These are phyloP conservation scores for Gryganskiella cystojenkinii DNA, from an alignment of 192 early-diverging fungal genomes.

Conservation along the genomic window DNA sequence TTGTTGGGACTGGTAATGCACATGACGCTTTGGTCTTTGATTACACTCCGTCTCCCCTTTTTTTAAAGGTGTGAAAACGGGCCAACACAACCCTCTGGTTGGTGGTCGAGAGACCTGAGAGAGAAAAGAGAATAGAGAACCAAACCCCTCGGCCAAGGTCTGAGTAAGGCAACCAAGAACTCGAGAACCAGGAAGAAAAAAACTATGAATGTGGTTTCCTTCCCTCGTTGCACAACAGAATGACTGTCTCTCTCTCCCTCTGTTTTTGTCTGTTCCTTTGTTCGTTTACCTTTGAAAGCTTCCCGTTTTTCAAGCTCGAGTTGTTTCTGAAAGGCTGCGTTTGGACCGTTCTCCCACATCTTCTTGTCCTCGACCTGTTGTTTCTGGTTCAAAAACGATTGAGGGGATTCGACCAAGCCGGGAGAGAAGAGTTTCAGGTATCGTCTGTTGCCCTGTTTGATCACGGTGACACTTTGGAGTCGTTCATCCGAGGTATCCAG, in stretches of 20 bases:
- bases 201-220: too few relatives aligned
- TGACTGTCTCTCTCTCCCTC: background rate
- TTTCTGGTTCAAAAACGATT: conserved; percentile 28
- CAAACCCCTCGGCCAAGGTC: too few relatives aligned
- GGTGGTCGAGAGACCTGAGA: too few relatives aligned
- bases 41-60: too few relatives aligned
- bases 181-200: too few relatives aligned
- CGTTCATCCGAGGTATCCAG: conserved; percentile 45
- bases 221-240: background rate
- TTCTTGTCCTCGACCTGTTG: conserved; percentile 35
- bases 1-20: too few relatives aligned
- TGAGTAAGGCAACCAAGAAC: too few relatives aligned
- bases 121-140: too few relatives aligned
- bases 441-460: conserved; percentile 26
- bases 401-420: conserved; percentile 40
- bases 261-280: background rate
- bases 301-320: conserved; percentile 35
- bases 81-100: too few relatives aligned
- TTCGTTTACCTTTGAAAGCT: conserved; percentile 33
- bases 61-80: too few relatives aligned
- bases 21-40: too few relatives aligned
- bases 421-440: conserved; percentile 47
- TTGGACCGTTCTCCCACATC: conserved; percentile 48
- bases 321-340: conserved; percentile 48
- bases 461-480: conserved; percentile 34